Base-by-base conservation (phyloP, 306 rosid species). In the Luffa aegyptiaca region DNA sequence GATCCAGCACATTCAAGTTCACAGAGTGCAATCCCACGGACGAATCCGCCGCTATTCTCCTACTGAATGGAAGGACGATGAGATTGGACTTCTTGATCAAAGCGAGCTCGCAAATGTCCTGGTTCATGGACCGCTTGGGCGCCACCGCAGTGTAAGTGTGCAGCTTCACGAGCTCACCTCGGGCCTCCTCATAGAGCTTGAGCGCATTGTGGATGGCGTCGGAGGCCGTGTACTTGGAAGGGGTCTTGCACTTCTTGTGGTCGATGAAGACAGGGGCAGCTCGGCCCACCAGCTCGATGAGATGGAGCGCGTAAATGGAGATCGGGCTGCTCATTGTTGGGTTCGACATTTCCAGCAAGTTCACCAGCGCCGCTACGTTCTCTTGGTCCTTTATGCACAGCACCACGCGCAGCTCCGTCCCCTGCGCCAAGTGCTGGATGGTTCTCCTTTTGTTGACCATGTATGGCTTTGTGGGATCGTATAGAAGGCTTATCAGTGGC, bases 401-500 rank as follows among this genome's bases (percentile, higher is more conserved):
- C 0, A 92, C 66, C 10, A 90, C 39, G 1, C 85, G 80, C 4
- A 94, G 87, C 21, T 86, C 89, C 11, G 59, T 4, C 11, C 75
- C 81, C 8, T 84, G 89, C 10, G 90, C 84, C 3, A 86, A 84
- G 84, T 94, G 94, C 49, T 92, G 96, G 80, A 94, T 84, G 61
- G 87, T 88, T 81, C 97, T 87, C 31, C 92, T 84, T 86, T 88
- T 89, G 85, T 49, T 87, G 58, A 92, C 83, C 84, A 86, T 91
- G 88, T 94, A 92, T 26, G 97, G 98, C 79, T 53, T 91, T 79
- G 97, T 81, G 31, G 98, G 98, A 74, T 94, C 98, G 51, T 91
- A 90, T 5, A 92, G 63, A 49, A 90, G 17, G 82, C 86, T 63
- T 81, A 94, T 84, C 55, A 94, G 10, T 12, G 97, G 93, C 39